Percentiles rank a stretch among this genome's conserved stretches.
phyloP scores from a whole-genome alignment of 768 basidiomycete genomes.

The Boletus speciosus region DNA sequence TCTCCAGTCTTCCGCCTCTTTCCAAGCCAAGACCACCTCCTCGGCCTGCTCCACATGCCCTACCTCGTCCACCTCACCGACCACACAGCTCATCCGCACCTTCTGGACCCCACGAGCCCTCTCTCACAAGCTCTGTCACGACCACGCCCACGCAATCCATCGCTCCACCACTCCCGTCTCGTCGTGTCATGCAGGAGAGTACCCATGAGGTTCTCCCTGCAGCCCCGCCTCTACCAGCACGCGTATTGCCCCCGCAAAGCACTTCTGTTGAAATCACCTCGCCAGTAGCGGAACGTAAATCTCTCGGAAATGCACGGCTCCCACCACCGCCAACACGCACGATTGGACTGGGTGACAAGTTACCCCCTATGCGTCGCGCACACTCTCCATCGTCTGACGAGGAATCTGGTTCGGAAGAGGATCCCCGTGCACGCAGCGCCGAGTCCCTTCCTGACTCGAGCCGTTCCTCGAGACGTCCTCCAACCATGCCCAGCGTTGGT shows the following conservation, averaged over 20 bases:
- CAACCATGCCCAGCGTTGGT: conserved; percentile 29
- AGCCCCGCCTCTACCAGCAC: conserved; percentile 36
- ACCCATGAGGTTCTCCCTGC: not conserved
- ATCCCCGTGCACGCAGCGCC: conserved; percentile 40
- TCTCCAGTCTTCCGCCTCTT: conserved; percentile 6
- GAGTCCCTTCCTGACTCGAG: conserved; percentile 68
- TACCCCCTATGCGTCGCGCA: conserved; percentile 58
- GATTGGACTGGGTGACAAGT: conserved; percentile 64
- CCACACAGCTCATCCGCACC: not conserved
- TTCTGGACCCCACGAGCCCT: not conserved
- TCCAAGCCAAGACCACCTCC: conserved; percentile 23
- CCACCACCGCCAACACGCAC: conserved; percentile 75
- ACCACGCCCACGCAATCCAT: conserved; percentile 18
- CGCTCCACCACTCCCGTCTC: conserved; percentile 43
- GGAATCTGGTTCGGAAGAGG: conserved; percentile 62
- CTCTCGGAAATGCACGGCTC: conserved; percentile 35
- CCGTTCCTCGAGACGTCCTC: conserved; percentile 57
- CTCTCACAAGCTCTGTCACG: not conserved
- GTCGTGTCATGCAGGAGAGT: conserved; percentile 13
- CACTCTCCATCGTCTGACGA: conserved; percentile 44
- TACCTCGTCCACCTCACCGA: conserved; percentile 23
- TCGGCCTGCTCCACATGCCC: conserved; percentile 15
- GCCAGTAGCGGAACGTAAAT: conserved; percentile 24
- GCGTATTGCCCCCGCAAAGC: conserved; percentile 19
- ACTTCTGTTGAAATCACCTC: conserved; percentile 20